A percentile compares a stretch with the other conserved stretches of the same genome.
These are phyloP conservation scores for Mortierella sp. DNA, from an alignment of 371 early-diverging fungal species.

Conservation along the genomic window DNA sequence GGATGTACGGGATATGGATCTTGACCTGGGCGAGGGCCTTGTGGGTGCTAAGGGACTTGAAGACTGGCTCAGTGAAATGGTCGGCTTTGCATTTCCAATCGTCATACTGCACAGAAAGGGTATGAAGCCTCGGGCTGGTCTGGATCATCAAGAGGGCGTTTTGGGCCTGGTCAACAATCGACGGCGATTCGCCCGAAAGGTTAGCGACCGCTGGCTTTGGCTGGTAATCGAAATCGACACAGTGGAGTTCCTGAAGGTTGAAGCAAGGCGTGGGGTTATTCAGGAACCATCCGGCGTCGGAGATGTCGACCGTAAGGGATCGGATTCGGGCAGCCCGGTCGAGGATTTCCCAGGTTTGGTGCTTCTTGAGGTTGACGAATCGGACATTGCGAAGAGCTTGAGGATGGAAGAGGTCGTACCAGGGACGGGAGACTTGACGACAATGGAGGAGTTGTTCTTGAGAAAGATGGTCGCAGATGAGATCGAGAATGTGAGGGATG, in stretches of 20 bases:
- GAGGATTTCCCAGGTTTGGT: constrained; percentile 17
- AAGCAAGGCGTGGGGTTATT: not conserved
- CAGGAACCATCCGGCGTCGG: constrained; percentile 13
- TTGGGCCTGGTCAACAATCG: not conserved
- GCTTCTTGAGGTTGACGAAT: constrained; percentile 8
- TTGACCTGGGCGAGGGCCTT: not conserved
- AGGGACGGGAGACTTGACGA: constrained; percentile 8
- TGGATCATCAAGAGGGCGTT: not conserved
- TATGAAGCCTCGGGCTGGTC: constrained; percentile 4
- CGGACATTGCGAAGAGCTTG: not conserved
- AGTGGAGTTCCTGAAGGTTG: constrained; percentile 10
- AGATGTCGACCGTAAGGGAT: constrained; percentile 14
- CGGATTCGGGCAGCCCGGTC: constrained; percentile 13
- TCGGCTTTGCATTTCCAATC: not conserved
- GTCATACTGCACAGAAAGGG: not conserved
- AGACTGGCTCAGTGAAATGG: not conserved
- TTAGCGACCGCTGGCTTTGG: not conserved
- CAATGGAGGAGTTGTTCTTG: constrained; percentile 8
- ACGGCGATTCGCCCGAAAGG: not conserved
- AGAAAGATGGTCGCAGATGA: constrained; percentile 13
- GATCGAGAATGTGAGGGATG: constrained; percentile 16
- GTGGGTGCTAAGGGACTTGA: not conserved
- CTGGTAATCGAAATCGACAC: constrained; percentile 16
- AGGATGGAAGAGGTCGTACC: constrained; percentile 5
- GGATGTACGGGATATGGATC: not conserved